Evolutionary conservation across 768 basidiomycete species (phyloP).

Genomic region (Piloderma croceum): DNA sequence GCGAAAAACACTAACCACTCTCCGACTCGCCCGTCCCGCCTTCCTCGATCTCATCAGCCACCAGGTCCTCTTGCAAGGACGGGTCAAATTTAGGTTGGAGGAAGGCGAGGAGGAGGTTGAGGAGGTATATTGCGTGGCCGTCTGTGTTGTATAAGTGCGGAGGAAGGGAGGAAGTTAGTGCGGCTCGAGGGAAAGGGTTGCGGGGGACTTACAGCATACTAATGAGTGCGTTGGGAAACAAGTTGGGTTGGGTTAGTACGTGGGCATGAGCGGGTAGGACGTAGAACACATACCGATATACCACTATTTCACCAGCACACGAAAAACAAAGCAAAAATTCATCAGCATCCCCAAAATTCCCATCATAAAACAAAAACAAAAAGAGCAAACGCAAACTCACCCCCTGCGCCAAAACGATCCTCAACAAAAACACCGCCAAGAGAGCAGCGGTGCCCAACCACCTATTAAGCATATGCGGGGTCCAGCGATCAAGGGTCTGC

Average conservation of each 20-base stretch:
- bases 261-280: conserved; percentile 2
- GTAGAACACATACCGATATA: conserved; percentile 80
- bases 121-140: conserved; percentile 89
- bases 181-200: conserved; percentile 8
- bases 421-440: conserved; percentile 69
- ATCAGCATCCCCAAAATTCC: conserved; percentile 5
- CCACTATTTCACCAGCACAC: conserved; percentile 50
- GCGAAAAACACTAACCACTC: too few relatives aligned
- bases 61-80: conserved; percentile 85
- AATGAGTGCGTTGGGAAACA: conserved; percentile 2
- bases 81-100: conserved; percentile 98
- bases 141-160: conserved; percentile 38
- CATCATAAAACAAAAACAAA: not conserved
- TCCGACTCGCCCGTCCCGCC: conserved; percentile 59
- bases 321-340: not conserved
- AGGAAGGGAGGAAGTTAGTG: not conserved
- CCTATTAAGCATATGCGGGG: conserved; percentile 83
- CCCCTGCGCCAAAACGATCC: conserved; percentile 86
- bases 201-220: conserved; percentile 63
- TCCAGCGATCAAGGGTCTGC: conserved; percentile 84
- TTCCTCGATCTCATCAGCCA: conserved; percentile 94
- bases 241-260: not conserved
- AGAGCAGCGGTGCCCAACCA: conserved; percentile 78
- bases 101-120: conserved; percentile 95
- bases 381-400: conserved; percentile 57